Percentiles rank a stretch among this genome's conserved stretches.
These are phyloP conservation scores for Mycena indigotica DNA, from an alignment of 768 basidiomycete genomes.

Conservation along the genomic window DNA sequence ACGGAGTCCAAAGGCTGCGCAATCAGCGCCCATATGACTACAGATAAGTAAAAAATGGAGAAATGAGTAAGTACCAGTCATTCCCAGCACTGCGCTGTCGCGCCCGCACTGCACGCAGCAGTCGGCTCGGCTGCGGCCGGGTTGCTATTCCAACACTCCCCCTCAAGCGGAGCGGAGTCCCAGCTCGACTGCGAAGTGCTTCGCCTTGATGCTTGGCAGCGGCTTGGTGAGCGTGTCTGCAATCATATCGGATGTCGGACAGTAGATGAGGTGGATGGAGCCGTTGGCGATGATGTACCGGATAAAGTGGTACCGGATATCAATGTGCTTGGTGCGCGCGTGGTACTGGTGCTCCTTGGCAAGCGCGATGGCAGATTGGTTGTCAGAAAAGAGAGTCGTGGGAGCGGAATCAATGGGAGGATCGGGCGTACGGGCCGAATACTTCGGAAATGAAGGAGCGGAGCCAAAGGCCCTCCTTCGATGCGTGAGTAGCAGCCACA, in stretches of 20 bases:
- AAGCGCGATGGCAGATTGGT: conserved; percentile 8
- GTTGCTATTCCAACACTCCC: conserved; percentile 12
- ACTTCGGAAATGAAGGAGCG: conserved; percentile 9
- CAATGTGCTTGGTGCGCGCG: conserved; percentile 13
- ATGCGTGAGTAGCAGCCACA: background rate
- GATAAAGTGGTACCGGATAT: conserved; percentile 12
- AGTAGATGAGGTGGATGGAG: conserved; percentile 6
- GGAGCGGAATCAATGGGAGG: background rate
- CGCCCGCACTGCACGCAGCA: too few relatives aligned
- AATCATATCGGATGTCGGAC: conserved; percentile 8
- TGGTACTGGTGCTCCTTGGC: conserved; percentile 12
- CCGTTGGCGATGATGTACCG: conserved; percentile 6
- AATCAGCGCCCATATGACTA: too few relatives aligned
- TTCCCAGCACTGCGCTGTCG: too few relatives aligned
- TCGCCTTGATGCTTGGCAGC: conserved; percentile 10
- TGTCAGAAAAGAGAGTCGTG: conserved; percentile 8
- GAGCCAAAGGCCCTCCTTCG: conserved; percentile 6
- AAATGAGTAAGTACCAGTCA: too few relatives aligned
- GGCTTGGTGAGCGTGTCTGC: conserved; percentile 13
- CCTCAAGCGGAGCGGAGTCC: conserved; percentile 15
- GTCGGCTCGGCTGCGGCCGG: too few relatives aligned
- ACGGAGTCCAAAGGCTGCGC: too few relatives aligned
- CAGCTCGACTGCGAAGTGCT: background rate
- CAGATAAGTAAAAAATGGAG: too few relatives aligned
- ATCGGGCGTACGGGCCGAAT: too few relatives aligned